A percentile compares a stretch with the other conserved stretches of the same genome.
Conservation (phyloP, 257 asterid species). For the Solanum chiquidenum region DNA sequence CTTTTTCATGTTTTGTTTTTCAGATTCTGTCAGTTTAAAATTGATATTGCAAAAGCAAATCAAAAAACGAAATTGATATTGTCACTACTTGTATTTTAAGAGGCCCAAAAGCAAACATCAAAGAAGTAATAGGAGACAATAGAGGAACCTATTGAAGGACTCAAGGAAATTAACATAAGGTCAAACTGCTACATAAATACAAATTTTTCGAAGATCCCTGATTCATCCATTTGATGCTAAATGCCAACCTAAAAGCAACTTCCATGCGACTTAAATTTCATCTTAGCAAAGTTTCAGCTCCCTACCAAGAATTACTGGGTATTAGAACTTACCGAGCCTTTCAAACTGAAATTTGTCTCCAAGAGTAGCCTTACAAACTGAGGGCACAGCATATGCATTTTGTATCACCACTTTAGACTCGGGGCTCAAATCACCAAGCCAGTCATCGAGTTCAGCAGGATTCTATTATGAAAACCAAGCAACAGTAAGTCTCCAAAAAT, state of each 20-base stretch:
- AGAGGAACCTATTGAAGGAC: background rate
- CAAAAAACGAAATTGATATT: background rate
- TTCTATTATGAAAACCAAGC: slow-evolving; percentile 29
- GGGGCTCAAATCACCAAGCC: slow-evolving; percentile 81
- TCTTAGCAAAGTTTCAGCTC: background rate
- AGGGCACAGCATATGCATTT: slow-evolving; percentile 68
- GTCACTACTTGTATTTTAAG: background rate
- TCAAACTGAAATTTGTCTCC: slow-evolving; percentile 91
- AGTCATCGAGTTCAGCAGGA: slow-evolving; percentile 77
- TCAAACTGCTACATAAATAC: background rate
- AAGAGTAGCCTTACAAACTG: slow-evolving; percentile 39
- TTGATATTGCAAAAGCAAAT: background rate
- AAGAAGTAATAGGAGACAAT: background rate
- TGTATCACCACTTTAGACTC: slow-evolving; percentile 50
- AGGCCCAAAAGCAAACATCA: background rate
- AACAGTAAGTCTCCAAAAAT: background rate
- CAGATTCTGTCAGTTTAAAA: background rate
- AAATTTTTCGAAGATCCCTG: background rate
- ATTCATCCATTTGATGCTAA: background rate
- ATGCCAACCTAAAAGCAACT: background rate
- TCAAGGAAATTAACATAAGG: background rate
- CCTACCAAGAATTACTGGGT: background rate
- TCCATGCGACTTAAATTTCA: background rate
- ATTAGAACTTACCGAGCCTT: slow-evolving; percentile 62
- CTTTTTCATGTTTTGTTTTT: background rate